phyloP scores from a whole-genome alignment of 306 rosid genomes.

The Lathyrus tuberosus region DNA sequence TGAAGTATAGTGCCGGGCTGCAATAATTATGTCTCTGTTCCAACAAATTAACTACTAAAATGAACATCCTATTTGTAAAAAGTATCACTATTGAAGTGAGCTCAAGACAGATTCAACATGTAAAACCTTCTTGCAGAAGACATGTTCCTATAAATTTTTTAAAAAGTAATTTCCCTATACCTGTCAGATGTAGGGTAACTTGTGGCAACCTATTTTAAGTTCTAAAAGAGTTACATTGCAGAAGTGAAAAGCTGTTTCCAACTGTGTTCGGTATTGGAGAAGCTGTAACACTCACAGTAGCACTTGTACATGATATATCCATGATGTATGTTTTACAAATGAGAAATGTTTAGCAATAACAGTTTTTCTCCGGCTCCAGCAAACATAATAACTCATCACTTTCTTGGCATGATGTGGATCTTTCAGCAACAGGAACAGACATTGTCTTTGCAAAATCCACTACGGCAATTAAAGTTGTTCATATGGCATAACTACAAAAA shows the following conservation, averaged over 20 bases:
- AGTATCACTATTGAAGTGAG: too few species aligned
- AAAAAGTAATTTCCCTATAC: neutral
- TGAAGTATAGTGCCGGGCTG: neutral
- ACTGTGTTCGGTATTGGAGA: neutral
- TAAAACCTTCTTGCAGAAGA: neutral
- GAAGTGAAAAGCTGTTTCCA: too few species aligned
- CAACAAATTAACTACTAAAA: neutral
- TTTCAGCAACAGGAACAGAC: slow-evolving; percentile 22
- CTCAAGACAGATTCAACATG: neutral
- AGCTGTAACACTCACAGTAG: neutral
- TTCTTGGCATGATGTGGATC: slow-evolving; percentile 11
- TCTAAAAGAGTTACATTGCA: neutral
- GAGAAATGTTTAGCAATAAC: neutral
- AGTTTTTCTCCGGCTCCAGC: neutral
- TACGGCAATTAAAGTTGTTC: slow-evolving; percentile 21
- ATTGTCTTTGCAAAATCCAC: slow-evolving; percentile 27
- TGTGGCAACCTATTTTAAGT: neutral
- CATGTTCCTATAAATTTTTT: neutral
- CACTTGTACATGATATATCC: neutral
- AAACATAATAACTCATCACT: slow-evolving; percentile 9
- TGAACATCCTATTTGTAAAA: neutral
- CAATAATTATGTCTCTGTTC: slow-evolving; percentile 9
- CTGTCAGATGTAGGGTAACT: neutral
- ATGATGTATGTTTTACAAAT: neutral
- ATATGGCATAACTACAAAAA: slow-evolving; percentile 28